Conservation (phyloP, 345 rosid genomes). For the Euclidium syriacum region DNA sequence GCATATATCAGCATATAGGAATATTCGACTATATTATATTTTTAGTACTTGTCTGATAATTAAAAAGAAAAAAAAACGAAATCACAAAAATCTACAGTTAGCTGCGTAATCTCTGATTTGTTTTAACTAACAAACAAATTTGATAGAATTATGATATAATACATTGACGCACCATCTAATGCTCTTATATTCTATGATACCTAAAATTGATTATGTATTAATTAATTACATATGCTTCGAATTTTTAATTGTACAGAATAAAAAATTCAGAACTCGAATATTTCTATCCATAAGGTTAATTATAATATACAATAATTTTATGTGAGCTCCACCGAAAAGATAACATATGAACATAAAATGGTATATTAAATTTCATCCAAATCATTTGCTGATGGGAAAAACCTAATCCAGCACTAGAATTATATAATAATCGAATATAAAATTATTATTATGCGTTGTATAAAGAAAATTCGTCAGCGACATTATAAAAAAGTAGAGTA, state of each 20-base stretch:
- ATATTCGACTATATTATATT: constrained; percentile 7
- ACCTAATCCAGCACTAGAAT: constrained; percentile 27
- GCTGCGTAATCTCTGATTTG: background rate
- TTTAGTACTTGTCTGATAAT: background rate
- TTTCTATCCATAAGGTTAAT: background rate
- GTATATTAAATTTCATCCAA: background rate
- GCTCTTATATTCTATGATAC: background rate
- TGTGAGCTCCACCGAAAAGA: constrained; percentile 24
- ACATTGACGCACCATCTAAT: background rate
- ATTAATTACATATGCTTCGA: background rate
- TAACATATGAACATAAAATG: background rate
- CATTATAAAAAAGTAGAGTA: background rate
- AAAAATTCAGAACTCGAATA: background rate
- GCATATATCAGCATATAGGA: background rate
- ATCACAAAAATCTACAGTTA: background rate
- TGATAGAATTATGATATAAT: background rate
- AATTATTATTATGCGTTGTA: background rate
- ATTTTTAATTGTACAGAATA: background rate
- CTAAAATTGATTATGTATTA: background rate
- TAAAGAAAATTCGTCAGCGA: constrained; percentile 16
- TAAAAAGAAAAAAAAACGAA: background rate
- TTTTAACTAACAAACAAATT: background rate
- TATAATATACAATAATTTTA: background rate
- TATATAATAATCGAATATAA: background rate
- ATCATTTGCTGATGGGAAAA: constrained; percentile 23